These are phyloP conservation scores for Rhodotorula sp. DNA, from an alignment of 1,284 basidiomycete species.

Conservation along the genomic window DNA sequence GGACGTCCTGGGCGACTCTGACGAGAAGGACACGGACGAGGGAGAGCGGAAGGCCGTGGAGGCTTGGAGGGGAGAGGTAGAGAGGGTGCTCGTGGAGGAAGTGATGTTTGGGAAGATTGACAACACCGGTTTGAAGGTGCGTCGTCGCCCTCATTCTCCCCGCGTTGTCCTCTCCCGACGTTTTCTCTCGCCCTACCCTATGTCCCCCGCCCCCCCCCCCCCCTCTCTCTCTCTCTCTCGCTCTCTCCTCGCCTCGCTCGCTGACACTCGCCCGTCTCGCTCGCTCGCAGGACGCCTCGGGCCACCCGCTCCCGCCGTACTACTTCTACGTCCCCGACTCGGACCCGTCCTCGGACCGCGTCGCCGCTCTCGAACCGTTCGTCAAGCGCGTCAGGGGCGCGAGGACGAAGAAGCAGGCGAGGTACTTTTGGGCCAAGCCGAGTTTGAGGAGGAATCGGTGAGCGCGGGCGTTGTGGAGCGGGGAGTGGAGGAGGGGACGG, in stretches of 20 bases:
- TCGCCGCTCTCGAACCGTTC: constrained; percentile 40
- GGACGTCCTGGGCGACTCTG: constrained; percentile 18
- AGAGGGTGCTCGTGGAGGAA: constrained; percentile 20
- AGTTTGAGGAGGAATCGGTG: constrained; percentile 23
- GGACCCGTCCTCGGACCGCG: constrained; percentile 28
- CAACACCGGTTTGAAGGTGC: constrained; percentile 34
- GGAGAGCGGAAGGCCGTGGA: constrained; percentile 28
- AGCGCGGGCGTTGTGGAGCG: background rate
- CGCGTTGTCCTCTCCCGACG: no score
- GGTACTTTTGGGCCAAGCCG: constrained; percentile 38
- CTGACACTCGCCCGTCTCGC: no score
- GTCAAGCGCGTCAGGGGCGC: constrained; percentile 40
- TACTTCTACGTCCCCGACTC: constrained; percentile 38
- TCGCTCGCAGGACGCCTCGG: constrained; percentile 29
- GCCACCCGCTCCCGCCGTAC: constrained; percentile 25
- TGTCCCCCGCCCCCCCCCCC: no score
- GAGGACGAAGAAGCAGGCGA: constrained; percentile 18
- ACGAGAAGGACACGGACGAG: constrained; percentile 11
- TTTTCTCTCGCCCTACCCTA: no score
- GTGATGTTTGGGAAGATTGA: constrained; percentile 39
- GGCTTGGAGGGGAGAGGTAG: constrained; percentile 32
- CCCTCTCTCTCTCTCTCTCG: background rate
- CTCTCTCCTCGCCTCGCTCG: background rate
- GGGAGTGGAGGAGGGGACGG: no score
- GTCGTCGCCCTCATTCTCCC: no score